Evolutionary conservation across 140 eudicot genomes (phyloP).

Genomic region (Anethum foeniculum): DNA sequence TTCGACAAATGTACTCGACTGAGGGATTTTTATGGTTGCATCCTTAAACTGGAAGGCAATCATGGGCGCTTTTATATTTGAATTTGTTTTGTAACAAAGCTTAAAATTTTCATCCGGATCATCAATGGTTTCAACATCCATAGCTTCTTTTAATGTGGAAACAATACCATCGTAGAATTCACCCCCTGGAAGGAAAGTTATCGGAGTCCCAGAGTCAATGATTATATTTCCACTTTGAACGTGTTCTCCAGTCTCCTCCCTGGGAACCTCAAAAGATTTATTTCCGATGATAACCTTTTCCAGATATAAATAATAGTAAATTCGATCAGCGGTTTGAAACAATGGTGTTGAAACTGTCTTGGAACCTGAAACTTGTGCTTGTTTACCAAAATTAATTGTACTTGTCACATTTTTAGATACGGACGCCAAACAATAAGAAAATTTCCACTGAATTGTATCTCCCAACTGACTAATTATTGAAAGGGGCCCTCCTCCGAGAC

Average conservation of each 20-base stretch:
- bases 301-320: conserved; percentile 35
- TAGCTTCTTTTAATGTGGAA: conserved; percentile 5
- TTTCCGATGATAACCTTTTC: conserved; percentile 35
- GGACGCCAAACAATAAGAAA: conserved; percentile 56
- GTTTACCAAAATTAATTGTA: conserved; percentile 40
- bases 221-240: conserved; percentile 33
- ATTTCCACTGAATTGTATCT: conserved; percentile 20
- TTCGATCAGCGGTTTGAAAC: conserved; percentile 1
- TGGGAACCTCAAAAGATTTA: neutral
- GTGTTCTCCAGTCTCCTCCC: neutral
- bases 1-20: conserved; percentile 19
- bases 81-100: conserved; percentile 22
- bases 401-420: conserved; percentile 19
- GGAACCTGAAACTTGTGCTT: conserved; percentile 20
- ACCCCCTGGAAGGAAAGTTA: conserved; percentile 23
- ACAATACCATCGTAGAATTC: conserved; percentile 14
- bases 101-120: conserved; percentile 19
- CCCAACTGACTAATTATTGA: conserved; percentile 41
- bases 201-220: conserved; percentile 60
- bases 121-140: neutral
- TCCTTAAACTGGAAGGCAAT: conserved; percentile 29
- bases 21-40: conserved; percentile 21
- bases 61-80: conserved; percentile 14
- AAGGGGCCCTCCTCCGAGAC: conserved; percentile 59
- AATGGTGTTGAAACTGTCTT: conserved; percentile 48